Evolutionary conservation across 176 grass and related monocot genomes (phyloP), one percentile per base, ranked within the genome.

Genomic region (Carex kokanica): DNA sequence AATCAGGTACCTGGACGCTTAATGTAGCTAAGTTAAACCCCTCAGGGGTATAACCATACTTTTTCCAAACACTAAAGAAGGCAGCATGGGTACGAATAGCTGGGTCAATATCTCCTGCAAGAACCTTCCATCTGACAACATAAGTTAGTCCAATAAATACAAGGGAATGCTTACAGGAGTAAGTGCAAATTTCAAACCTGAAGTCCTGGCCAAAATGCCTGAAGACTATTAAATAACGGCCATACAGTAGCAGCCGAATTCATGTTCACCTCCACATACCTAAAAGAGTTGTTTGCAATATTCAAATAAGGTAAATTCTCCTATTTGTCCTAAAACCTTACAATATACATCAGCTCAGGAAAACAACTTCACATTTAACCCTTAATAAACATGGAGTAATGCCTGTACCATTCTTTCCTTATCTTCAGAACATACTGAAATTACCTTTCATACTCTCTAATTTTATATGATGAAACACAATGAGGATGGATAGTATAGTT

Each of bases 181-280:
- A 85, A 79, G 83, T 62, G 45, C 81, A 82, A 80, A 81, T 43
- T 87, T 47, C 78, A 91, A 91, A 98, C 95, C 95, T 94, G 95
- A 98, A 98, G 95, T 78, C 95, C 95, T 74, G 95, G 95, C 95
- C 95, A 98, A 84, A 98, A 98, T 88, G 95, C 95, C 80, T 98
- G 95, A 38, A 98, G 87, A 77, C 95, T 98, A 80, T 98, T 98
- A 82, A 98, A 98, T 54, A 98, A 84, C 71, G 95, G 95, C 95
- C 95, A 98, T 61, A 94, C 95, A 73, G 92, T 98, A 64, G 92
- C 89, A 87, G 87, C 95, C 61, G 95, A 98, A 84, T 98, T 93
- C 92, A 98, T 98, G 85, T 94, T 98, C 49, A 94, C 95, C 90
- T 93, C 95, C 23, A 98, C 93, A 60, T 98, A 98, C 95, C 95